Base-by-base conservation (phyloP, 306 rosid species). In the Trifolium fragiferum region DNA sequence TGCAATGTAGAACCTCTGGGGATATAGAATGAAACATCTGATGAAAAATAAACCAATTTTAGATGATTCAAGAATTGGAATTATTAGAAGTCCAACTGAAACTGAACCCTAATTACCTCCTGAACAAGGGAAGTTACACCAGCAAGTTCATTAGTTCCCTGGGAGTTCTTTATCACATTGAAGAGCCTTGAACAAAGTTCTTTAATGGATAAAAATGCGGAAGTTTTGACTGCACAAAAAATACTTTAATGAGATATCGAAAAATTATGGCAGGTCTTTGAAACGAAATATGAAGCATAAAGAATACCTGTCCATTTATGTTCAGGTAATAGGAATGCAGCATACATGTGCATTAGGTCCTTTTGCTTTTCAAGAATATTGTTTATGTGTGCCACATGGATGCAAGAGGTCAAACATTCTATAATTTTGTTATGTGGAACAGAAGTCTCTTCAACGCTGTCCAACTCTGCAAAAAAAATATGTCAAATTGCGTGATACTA, bases 291-390 rank as follows among this genome's bases (percentile, higher is more conserved):
- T 13, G 75, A 53, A 74, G 63, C 53, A 57, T 68, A 53, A 43
- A 79, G 59, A 76, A 38, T 88, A 93, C 98, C 98, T 40, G 92
- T 85, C 98, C 98, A 91, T 82, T 90, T 88, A 83, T 87, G 83
- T 59, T 85, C 91, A 63, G 86, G 87, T 61, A 83, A 82, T 65
- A 93, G 70, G 71, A 85, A 85, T 53, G 87, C 47, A 18, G 83
- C 71, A 41, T 79, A 85, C 78, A 93, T 68, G 47, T 85, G 86
- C 66, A 87, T 30, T 74, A 93, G 68, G 81, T 82, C 81, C 87
- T 91, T 88, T 38, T 87, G 91, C 70, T 84, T 88, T 74, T 81
- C 90, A 71, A 91, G 82, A 84, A 91, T 80, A 77, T 91, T 93
- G 81, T 82, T 75, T 79, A 90, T 25, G 68, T 79, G 76, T 59